Base-by-base conservation (phyloP, 805 yeast genomes). In the Hanseniaspora nectarophila region DNA sequence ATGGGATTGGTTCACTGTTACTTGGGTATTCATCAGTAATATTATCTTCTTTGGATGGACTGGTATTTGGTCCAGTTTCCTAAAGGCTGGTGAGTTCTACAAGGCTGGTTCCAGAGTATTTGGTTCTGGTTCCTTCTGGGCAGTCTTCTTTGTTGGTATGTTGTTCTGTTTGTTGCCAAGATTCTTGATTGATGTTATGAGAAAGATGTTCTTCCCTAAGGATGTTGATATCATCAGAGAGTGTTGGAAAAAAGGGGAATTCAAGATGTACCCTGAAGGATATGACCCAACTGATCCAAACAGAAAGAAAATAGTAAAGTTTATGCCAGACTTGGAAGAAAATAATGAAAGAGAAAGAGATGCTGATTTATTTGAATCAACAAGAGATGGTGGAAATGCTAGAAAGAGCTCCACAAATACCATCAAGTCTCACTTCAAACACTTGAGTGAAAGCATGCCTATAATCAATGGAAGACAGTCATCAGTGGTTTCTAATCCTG, bases 241-340 rank as follows among this genome's bases (percentile, higher is more conserved):
- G 65, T 75, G 85, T 66, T 80, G 78, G 58, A 65, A 66, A 24
- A 70, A 73, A 51, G 92, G 92, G 44, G 83, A 81, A 58, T 84
- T 75, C 59, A 78, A 71, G 54, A 77, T 73, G 34, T 83, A 80
- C 61, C 88, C 88, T 10, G 67, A 63, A 10, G 73, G 76, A 51
- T 84, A 81, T 62, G 94, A 84, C 63, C 94, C 94, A 42, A 83
- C 94, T 2, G 89, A 83, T 65, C 86, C 89, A 29, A 67, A 80
- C 55, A 73, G 84, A 58, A 72, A 70, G 15, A 73, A 73, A 55
- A 68, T 82, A 29, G 70, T 78, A 38, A 68, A 73, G 45, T 74
- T 39, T 34, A 31, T 47, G 38, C 51, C 51, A 23, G 51, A 47
- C 26, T 6, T 39, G 13, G 45, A 47, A 16, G 18, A 16, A 18